A percentile compares a stretch with the other conserved stretches of the same genome.
Conservation (phyloP, 78 protist species). For the Diacronema lutheri region DNA sequence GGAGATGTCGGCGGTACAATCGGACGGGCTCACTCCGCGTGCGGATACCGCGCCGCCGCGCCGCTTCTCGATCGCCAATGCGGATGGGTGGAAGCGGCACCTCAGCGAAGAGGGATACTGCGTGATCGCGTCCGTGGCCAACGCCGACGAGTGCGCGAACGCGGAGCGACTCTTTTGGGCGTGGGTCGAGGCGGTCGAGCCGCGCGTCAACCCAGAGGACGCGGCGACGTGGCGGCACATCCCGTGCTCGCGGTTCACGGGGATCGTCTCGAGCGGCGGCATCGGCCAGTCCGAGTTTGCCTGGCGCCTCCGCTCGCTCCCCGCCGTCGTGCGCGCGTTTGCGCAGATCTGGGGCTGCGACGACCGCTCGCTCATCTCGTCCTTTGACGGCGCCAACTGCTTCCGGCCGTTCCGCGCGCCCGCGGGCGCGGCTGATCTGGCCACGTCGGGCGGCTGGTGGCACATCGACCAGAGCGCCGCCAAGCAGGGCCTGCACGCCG, state of each 20-base stretch:
- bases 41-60: no score
- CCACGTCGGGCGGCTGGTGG: neutral
- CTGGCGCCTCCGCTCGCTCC: neutral
- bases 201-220: neutral
- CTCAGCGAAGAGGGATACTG: neutral
- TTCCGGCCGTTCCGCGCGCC: neutral
- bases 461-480: neutral
- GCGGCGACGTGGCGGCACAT: neutral
- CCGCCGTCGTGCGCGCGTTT: neutral
- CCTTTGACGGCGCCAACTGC: neutral
- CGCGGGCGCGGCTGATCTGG: neutral
- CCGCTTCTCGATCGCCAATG: no score
- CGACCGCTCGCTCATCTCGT: neutral
- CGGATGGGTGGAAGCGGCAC: no score
- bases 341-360: neutral
- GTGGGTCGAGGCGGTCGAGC: neutral
- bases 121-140: neutral
- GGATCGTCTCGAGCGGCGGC: neutral
- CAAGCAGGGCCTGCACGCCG: neutral
- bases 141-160: neutral
- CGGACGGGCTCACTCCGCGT: no score
- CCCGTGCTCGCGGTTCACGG: neutral
- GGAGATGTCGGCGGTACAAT: no score
- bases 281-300: neutral
- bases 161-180: neutral